A percentile compares a stretch with the other conserved stretches of the same genome.
Conservation (phyloP, 306 rosid species). For the Quercus dentata region DNA sequence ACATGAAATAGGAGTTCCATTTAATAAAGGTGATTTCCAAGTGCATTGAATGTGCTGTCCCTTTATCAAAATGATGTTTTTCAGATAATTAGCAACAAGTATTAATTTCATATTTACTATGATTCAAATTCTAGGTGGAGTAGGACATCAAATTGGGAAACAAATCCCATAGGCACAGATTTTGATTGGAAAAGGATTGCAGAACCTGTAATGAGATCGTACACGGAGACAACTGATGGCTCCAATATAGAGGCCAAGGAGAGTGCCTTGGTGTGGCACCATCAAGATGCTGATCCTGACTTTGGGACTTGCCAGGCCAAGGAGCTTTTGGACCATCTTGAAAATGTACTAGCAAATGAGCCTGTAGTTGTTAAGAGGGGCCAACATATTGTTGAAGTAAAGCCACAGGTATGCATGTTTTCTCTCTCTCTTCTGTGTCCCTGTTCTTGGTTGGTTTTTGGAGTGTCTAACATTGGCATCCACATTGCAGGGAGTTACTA, state of each 20-base stretch:
- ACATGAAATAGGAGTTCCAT: background rate
- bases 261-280: constrained; percentile 77
- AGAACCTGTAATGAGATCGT: constrained; percentile 62
- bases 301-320: constrained; percentile 68
- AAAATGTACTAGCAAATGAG: constrained; percentile 59
- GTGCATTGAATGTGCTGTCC: background rate
- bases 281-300: constrained; percentile 50
- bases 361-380: constrained; percentile 62
- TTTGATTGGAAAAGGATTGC: constrained; percentile 57
- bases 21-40: background rate
- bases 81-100: constrained; percentile 4
- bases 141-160: constrained; percentile 58
- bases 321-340: constrained; percentile 67
- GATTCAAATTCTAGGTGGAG: constrained; percentile 57
- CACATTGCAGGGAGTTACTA: constrained; percentile 56
- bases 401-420: constrained; percentile 49
- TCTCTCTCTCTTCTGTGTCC: background rate
- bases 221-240: constrained; percentile 63
- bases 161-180: constrained; percentile 20
- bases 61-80: background rate
- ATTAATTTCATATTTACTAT: constrained; percentile 9
- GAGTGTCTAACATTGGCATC: constrained; percentile 9
- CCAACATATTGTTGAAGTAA: constrained; percentile 64
- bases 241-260: constrained; percentile 70
- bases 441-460: background rate